These are phyloP conservation scores for Lupinus albus DNA, from an alignment of 306 rosid species.

Conservation along the genomic window DNA sequence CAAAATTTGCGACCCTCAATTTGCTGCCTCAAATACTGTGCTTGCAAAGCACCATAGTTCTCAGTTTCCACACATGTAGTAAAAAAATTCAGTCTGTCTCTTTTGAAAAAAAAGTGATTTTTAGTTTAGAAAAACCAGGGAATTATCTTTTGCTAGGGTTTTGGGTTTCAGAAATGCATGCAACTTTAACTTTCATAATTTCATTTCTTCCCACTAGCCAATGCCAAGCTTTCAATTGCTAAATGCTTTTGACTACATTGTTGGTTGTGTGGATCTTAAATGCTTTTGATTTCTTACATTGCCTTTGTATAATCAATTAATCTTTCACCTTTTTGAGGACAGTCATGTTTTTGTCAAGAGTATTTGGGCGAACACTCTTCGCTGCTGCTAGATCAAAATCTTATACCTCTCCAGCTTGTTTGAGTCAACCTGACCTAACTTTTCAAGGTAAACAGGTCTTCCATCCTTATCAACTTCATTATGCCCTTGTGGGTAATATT, in stretches of 20 bases:
- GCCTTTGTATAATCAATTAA: constrained; percentile 19
- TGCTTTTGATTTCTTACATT: constrained; percentile 34
- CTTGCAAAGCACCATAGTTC: constrained; percentile 53
- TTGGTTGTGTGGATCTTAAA: too few relatives aligned
- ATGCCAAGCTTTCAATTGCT: too few relatives aligned
- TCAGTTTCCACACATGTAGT: constrained; percentile 45
- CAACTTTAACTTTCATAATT: too few relatives aligned
- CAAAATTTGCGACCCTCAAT: constrained; percentile 28
- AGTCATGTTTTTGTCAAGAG: constrained; percentile 60
- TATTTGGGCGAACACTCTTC: constrained; percentile 64
- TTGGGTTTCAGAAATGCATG: too few relatives aligned
- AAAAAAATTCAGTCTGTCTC: constrained; percentile 55
- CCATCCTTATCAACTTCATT: constrained; percentile 96
- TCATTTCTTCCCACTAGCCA: too few relatives aligned
- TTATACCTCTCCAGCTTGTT: constrained; percentile 51
- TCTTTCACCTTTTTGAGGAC: too few relatives aligned
- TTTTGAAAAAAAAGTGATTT: too few relatives aligned
- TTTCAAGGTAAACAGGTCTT: constrained; percentile 83
- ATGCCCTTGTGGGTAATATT: constrained; percentile 94
- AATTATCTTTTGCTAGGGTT: too few relatives aligned
- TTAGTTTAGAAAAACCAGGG: too few relatives aligned
- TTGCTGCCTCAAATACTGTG: constrained; percentile 47
- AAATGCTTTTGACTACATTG: too few relatives aligned
- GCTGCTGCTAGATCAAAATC: constrained; percentile 71
- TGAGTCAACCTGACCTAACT: constrained; percentile 79